Base-by-base conservation (phyloP, 2,329 filamentous ascomycete species). In the Fusarium poae region DNA sequence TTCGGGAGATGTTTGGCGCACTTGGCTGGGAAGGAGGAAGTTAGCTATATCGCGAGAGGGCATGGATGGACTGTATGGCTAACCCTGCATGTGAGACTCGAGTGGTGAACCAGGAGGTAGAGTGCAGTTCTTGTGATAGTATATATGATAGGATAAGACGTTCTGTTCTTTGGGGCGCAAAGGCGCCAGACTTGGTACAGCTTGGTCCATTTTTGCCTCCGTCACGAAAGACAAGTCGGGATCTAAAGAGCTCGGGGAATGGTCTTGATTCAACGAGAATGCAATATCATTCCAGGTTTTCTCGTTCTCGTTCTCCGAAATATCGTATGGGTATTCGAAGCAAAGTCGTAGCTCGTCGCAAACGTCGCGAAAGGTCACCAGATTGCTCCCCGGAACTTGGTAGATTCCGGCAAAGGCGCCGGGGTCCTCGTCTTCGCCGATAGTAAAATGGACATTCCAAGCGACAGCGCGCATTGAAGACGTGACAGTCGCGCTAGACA, bases 321-420 rank as follows among this genome's bases (percentile, higher is more conserved):
- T 21, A 16, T 50, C 25, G 11, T 57, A 25, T 44, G 27, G 50
- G 27, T 58, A 52, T 44, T 65, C 53, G 37, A 68, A 68, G 50
- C 57, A 60, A 37, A 66, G 62, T 37, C 62, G 51, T 39, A 68
- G 34, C 46, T 68, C 55, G 25, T 62, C 42, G 43, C 51, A 43
- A 34, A 63, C 53, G 25, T 65, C 34, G 51, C 57, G 58, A 56
- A 65, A 65, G 20, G 65, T 62, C 40, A 68, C 34, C 40, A 50
- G 50, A 39, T 52, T 29, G 43, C 50, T 54, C 34, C 35, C 57
- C n/a, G 43, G 27, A 25, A 21, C 49, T 35, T 54, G 42, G 50
- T 61, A 43, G 21, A 61, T 51, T 23, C 57, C 57, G 23, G 57
- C 57, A 48, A 61, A 61, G 51, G 43, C 50, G 16, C 57, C 49